Evolutionary conservation across 2,329 filamentous ascomycete genomes (phyloP).

Genomic region (Stagonosporopsis cucurbitacearum): DNA sequence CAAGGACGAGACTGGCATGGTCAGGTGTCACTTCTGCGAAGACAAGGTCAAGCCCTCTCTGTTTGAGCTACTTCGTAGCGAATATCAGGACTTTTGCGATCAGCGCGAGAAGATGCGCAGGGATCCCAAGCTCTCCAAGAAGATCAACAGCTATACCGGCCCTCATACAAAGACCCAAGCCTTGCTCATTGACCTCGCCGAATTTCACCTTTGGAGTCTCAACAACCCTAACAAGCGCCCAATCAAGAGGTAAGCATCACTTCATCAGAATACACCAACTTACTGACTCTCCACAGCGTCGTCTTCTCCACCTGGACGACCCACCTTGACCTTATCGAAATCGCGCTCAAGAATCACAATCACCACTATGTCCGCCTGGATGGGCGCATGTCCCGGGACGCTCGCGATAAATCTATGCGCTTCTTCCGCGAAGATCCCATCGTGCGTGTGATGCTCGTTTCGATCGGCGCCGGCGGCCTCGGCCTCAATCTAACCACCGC

Average conservation of each 20-base stretch:
- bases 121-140: slow-evolving; percentile 63
- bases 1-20: slow-evolving; percentile 53
- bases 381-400: slow-evolving; percentile 80
- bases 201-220: slow-evolving; percentile 68
- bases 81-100: slow-evolving; percentile 58
- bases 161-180: slow-evolving; percentile 92
- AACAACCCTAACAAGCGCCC: slow-evolving; percentile 70
- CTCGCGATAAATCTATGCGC: slow-evolving; percentile 77
- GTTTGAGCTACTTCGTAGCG: slow-evolving; percentile 70
- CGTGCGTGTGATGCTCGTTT: slow-evolving; percentile 85
- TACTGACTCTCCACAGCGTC: slow-evolving; percentile 59
- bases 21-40: slow-evolving; percentile 73
- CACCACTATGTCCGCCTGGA: slow-evolving; percentile 83
- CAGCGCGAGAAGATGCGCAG: slow-evolving; percentile 63
- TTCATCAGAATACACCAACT: neutral
- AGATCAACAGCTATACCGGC: slow-evolving; percentile 73
- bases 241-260: slow-evolving; percentile 67
- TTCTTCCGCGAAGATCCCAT: slow-evolving; percentile 74
- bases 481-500: slow-evolving; percentile 89
- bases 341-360: slow-evolving; percentile 71
- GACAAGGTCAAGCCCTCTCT: slow-evolving; percentile 67
- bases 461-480: slow-evolving; percentile 88
- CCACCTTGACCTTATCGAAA: slow-evolving; percentile 89
- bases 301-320: slow-evolving; percentile 97
- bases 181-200: slow-evolving; percentile 75